phyloP scores from a whole-genome alignment of 768 basidiomycete species.

The Postia placenta region DNA sequence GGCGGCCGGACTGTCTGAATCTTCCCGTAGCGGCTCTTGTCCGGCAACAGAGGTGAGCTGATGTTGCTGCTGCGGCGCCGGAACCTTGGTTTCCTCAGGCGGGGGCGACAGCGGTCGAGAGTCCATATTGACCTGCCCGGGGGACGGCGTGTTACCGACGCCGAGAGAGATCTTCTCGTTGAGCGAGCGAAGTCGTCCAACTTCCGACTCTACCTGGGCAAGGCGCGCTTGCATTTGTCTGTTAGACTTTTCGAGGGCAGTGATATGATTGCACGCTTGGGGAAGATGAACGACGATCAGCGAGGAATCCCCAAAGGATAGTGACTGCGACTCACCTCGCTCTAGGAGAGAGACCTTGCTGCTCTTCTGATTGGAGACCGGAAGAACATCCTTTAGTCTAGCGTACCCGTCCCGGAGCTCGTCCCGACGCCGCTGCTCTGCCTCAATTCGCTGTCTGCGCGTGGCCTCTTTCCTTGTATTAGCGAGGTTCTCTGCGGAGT shows the following conservation, averaged over 20 bases:
- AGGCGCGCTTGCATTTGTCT: conserved; percentile 67
- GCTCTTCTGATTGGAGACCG: conserved; percentile 84
- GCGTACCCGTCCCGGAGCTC: conserved; percentile 89
- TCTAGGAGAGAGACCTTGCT: conserved; percentile 87
- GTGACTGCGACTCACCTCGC: conserved; percentile 52
- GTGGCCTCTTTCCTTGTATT: conserved; percentile 81
- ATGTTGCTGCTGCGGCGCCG: conserved; percentile 17
- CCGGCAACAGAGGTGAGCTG: conserved; percentile 52
- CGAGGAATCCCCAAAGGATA: conserved; percentile 2
- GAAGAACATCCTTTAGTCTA: conserved; percentile 81
- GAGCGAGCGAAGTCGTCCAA: conserved; percentile 60
- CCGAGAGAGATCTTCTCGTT: conserved; percentile 82
- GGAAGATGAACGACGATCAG: conserved; percentile 5
- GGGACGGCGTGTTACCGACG: conserved; percentile 48
- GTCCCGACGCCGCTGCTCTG: conserved; percentile 84
- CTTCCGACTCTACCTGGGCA: conserved; percentile 59
- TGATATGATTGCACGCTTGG: conserved; percentile 75
- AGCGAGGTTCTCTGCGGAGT: conserved; percentile 65
- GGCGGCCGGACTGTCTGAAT: conserved; percentile 38
- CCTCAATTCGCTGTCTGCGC: conserved; percentile 77
- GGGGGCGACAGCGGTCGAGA: conserved; percentile 58
- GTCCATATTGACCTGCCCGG: conserved; percentile 38
- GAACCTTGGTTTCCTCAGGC: conserved; percentile 40
- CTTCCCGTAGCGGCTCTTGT: conserved; percentile 58
- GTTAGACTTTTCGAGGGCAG: conserved; percentile 65